Percentiles rank a stretch among this genome's conserved stretches.
These are phyloP conservation scores for Coix lacrymajobi DNA, from an alignment of 176 grass and related monocot species.

Conservation along the genomic window DNA sequence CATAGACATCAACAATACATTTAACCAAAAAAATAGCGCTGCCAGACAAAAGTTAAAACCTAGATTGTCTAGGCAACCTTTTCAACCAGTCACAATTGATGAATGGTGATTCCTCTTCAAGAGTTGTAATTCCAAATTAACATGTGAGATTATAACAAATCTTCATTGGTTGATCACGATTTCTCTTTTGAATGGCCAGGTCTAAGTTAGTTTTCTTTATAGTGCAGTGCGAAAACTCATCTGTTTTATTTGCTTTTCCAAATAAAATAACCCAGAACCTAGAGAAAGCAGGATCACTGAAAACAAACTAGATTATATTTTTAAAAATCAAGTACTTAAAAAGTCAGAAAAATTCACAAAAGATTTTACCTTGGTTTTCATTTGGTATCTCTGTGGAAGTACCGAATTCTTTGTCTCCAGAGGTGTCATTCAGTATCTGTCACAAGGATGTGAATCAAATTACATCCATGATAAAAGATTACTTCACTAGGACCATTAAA, in stretches of 20 bases:
- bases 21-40: background rate
- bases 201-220: background rate
- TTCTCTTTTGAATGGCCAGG: background rate
- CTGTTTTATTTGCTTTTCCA: background rate
- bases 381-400: conserved; percentile 34
- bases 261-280: conserved; percentile 2
- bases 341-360: conserved; percentile 15
- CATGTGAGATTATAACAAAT: background rate
- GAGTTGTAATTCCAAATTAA: background rate
- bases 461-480: conserved; percentile 28
- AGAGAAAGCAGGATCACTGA: background rate
- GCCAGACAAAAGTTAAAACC: background rate
- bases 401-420: conserved; percentile 35
- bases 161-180: background rate
- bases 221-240: background rate
- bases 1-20: background rate
- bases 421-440: conserved; percentile 44
- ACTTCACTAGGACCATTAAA: conserved; percentile 19
- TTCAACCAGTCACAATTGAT: background rate
- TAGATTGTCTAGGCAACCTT: background rate
- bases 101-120: background rate
- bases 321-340: background rate
- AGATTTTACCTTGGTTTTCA: conserved; percentile 38
- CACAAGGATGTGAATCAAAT: conserved; percentile 37
- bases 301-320: background rate